Percentiles rank a stretch among this genome's conserved stretches.
Evolutionary conservation across 192 early-diverging fungal genomes (phyloP).

Genomic region (Geranomyces variabilis): DNA sequence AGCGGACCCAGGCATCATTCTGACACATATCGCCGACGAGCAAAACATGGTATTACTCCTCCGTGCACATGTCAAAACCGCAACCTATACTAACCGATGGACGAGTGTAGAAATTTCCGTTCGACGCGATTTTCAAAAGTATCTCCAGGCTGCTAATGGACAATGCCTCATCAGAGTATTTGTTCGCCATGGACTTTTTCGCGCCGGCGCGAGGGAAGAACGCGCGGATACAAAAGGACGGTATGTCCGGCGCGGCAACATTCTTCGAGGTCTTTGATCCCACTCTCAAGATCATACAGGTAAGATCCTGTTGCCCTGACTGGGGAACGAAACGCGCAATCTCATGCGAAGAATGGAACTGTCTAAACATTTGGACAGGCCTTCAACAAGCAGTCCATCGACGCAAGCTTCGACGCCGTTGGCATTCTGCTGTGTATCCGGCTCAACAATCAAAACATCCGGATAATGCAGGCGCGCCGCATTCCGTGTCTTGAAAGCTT

Average conservation of each 20-base stretch:
- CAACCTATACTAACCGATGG: not conserved
- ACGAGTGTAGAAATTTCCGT: slow-evolving; percentile 66
- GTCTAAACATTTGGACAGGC: slow-evolving; percentile 8
- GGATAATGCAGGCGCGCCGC: slow-evolving; percentile 77
- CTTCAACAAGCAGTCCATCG: slow-evolving; percentile 71
- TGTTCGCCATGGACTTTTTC: slow-evolving; percentile 92
- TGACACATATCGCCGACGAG: slow-evolving; percentile 78
- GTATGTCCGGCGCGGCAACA: slow-evolving; percentile 40
- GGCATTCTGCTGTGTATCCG: slow-evolving; percentile 89
- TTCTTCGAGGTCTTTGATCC: slow-evolving; percentile 92
- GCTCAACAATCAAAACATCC: slow-evolving; percentile 78
- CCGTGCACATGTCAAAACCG: not conserved
- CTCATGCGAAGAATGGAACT: too few species aligned
- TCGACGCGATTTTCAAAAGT: slow-evolving; percentile 89
- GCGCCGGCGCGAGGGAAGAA: slow-evolving; percentile 67
- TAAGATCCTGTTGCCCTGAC: slow-evolving; percentile 21
- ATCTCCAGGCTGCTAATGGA: slow-evolving; percentile 89
- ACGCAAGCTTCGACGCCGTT: slow-evolving; percentile 83
- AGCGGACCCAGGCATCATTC: slow-evolving; percentile 83
- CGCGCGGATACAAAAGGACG: slow-evolving; percentile 17
- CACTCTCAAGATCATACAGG: slow-evolving; percentile 72
- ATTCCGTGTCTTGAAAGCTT: slow-evolving; percentile 85
- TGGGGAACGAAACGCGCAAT: too few species aligned
- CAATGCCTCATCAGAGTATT: slow-evolving; percentile 93
- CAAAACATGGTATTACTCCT: slow-evolving; percentile 59